Evolutionary conservation across 179 eudicot genomes (phyloP), one percentile per base, ranked within the genome.

Genomic region (Beta corolliflora): DNA sequence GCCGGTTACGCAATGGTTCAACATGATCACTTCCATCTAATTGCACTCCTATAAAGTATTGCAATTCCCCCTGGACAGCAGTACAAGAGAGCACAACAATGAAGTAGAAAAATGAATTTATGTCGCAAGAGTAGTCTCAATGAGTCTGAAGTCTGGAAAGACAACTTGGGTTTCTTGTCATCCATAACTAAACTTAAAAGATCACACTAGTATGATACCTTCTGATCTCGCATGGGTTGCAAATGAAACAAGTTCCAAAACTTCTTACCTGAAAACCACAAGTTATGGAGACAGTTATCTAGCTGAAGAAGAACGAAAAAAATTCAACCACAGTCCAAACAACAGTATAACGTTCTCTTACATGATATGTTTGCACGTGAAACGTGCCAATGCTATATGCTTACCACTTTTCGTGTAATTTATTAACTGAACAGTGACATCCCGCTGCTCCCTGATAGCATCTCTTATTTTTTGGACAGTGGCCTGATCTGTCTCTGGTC

Each of bases 21-120:
- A 88, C 48, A 77, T 86, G 89, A 83, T 83, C 91, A 72, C 91
- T 88, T 79, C 91, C 91, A 77, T 88, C 91, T 69, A 88, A 78
- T 54, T 88, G 91, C 79, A 88, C 91, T n/a, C 91, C 91, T 63
- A 88, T 88, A 71, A 88, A 88, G 86, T 88, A 88, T 79, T 88
- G 91, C 79, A 88, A 58, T 75, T 88, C 91, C 63, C 90, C 91
- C 91, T 88, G 61, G 25, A 80, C 73, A 81, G 53, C 36, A 80
- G 54, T 48, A 77, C 72, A 23, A 67, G 81, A 67, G 16, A 56
- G 60, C 77, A 75, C 59, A 50, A 45, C 77, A 69, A 56, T 46
- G 44, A 75, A 55, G 41, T 72, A 46, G 56, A 69, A 75, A 65
- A 19, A 77, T 29, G 29, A 69, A 63, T 21, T 53, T 23, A 55